Evolutionary conservation across 805 yeast species (phyloP), one percentile per base, ranked within the genome.

Genomic region (Nakazawaea siamensis): DNA sequence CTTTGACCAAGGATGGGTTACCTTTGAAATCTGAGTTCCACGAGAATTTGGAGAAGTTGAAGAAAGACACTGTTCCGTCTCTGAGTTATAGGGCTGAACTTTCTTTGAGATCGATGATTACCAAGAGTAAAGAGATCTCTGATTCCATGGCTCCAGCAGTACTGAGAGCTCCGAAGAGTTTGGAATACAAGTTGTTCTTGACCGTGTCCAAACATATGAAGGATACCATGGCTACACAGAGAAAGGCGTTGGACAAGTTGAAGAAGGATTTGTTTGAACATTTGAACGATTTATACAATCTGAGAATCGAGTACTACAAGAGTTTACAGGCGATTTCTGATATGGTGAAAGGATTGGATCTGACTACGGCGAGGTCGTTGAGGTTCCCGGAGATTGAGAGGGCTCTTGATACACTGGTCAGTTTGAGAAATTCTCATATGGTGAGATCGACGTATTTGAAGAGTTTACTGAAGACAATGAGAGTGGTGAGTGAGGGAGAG

Each of bases 321-420:
- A 88, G 85, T 41, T 66, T 92, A 20, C 98, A 92, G 54, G 79
- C 68, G 34, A 68, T 88, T 17, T 86, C 97, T 0, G 97, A 92
- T 55, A 76, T 77, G 27, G 88, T 90, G 24, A 68, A 69, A 6
- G 67, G 73, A 7, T 60, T 72, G 35, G 61, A 60, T 17, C 54
- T 64, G 12, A 46, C 54, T 15, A 42, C 43, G 5, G 26, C 33
- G 8, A 13, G 12, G 6, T 7, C 13, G 7, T 13, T 27, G 29
- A n/a, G n/a, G n/a, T 10, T 14, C 7, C n/a, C 7, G 18, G 17
- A 16, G 18, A 27, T 19, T 24, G 9, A 25, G 27, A n/a, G n/a
- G n/a, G n/a, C n/a, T n/a, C n/a, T n/a, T n/a, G n/a, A n/a, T n/a
- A n/a, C n/a, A n/a, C n/a, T n/a, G n/a, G n/a, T n/a, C n/a, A 18